Evolutionary conservation across 805 yeast genomes (phyloP).

Genomic region (Barnettozyma californica): DNA sequence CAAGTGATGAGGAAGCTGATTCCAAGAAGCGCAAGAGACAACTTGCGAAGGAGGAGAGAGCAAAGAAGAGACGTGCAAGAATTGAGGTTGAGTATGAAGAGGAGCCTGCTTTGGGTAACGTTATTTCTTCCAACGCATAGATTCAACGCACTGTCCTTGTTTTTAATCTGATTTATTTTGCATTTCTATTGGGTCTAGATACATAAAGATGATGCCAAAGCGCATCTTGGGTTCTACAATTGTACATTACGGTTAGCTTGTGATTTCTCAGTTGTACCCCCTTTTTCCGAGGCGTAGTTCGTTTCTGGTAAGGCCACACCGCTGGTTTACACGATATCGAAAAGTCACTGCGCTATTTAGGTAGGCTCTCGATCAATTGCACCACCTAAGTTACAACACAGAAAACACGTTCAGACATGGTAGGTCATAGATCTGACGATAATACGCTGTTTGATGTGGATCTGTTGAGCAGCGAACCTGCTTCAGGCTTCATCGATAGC

Average conservation of each 20-base stretch:
- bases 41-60: slow-evolving; percentile 34
- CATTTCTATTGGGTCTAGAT: slow-evolving; percentile 4
- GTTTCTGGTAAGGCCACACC: not conserved
- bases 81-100: slow-evolving; percentile 84
- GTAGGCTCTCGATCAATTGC: not conserved
- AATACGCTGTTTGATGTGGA: slow-evolving; percentile 37
- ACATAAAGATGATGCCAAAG: not conserved
- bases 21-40: slow-evolving; percentile 32
- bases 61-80: slow-evolving; percentile 56
- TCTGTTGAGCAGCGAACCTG: slow-evolving; percentile 20
- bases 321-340: no score
- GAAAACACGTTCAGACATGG: not conserved
- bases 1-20: slow-evolving; percentile 33
- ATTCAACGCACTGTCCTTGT: not conserved
- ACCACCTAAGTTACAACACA: not conserved
- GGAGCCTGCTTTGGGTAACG: slow-evolving; percentile 38
- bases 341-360: no score
- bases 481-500: slow-evolving; percentile 5
- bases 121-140: slow-evolving; percentile 14
- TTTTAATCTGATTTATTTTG: slow-evolving; percentile 3
- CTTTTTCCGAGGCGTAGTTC: slow-evolving; percentile 4
- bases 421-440: not conserved
- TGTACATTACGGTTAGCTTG: slow-evolving; percentile 3
- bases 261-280: not conserved
- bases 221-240: not conserved